phyloP scores from a whole-genome alignment of 1,139 yeast genomes.

The Meyerozyma sp. region DNA sequence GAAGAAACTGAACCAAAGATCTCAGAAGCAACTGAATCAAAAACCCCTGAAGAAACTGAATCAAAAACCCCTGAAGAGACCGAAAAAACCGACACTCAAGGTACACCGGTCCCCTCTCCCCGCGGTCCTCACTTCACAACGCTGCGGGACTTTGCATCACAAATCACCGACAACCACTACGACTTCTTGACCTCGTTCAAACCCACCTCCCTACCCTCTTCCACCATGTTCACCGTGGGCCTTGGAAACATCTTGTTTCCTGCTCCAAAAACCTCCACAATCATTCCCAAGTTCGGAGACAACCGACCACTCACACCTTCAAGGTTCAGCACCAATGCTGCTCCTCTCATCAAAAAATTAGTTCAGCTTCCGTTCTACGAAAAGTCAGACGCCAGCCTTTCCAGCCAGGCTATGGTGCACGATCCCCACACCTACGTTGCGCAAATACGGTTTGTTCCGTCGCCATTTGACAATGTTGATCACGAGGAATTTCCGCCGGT shows the following conservation, averaged over 20 bases:
- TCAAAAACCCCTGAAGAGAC: no score
- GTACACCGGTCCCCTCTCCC: no score
- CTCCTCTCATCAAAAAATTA: slow-evolving; percentile 34
- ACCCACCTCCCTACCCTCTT: neutral
- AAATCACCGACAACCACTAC: slow-evolving; percentile 11
- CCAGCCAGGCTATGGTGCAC: slow-evolving; percentile 7
- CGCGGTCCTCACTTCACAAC: neutral
- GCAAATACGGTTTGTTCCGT: slow-evolving; percentile 48
- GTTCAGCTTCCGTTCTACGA: slow-evolving; percentile 27
- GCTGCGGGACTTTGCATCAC: slow-evolving; percentile 1
- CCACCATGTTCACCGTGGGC: slow-evolving; percentile 29
- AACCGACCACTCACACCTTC: slow-evolving; percentile 7
- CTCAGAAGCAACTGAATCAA: no score
- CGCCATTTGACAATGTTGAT: slow-evolving; percentile 23
- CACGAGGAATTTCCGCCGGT: slow-evolving; percentile 42
- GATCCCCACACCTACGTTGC: slow-evolving; percentile 35
- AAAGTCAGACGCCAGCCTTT: neutral
- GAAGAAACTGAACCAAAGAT: no score
- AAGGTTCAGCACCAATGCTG: slow-evolving; percentile 39
- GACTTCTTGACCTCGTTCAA: neutral
- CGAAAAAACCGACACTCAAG: no score
- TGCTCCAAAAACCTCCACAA: slow-evolving; percentile 5
- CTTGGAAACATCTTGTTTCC: slow-evolving; percentile 33
- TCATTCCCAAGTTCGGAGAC: neutral
- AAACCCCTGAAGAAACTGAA: no score